Percentiles rank a stretch among this genome's conserved stretches.
phyloP scores from a whole-genome alignment of 495 filamentous ascomycete genomes.

The Cudoniella acicularis region DNA sequence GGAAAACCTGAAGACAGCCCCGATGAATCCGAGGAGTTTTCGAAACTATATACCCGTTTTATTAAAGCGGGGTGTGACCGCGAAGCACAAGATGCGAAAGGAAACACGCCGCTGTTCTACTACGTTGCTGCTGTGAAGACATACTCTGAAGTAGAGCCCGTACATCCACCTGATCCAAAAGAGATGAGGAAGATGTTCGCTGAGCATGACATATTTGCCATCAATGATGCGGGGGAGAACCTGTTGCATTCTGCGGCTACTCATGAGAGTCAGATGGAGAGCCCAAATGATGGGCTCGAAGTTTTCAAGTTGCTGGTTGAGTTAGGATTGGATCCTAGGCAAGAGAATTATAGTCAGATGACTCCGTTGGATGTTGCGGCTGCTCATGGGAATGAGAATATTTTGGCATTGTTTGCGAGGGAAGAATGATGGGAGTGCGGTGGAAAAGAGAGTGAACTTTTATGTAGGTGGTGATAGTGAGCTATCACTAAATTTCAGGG shows the following conservation, averaged over 20 bases:
- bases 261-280: slow-evolving; percentile 2
- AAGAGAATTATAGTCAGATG: slow-evolving; percentile 28
- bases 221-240: slow-evolving; percentile 27
- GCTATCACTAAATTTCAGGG: too few relatives aligned
- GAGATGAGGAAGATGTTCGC: slow-evolving; percentile 10
- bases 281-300: slow-evolving; percentile 8
- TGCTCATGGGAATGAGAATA: slow-evolving; percentile 31
- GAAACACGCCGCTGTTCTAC: slow-evolving; percentile 30
- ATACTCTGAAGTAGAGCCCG: neutral
- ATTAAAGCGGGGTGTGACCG: slow-evolving; percentile 16
- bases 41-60: slow-evolving; percentile 17
- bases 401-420: slow-evolving; percentile 31
- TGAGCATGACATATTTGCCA: slow-evolving; percentile 24
- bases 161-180: neutral
- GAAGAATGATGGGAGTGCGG: neutral
- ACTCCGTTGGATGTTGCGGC: slow-evolving; percentile 35
- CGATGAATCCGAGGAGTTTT: neutral
- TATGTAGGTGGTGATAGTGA: too few relatives aligned
- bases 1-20: neutral
- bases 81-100: slow-evolving; percentile 21
- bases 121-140: slow-evolving; percentile 12
- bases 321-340: slow-evolving; percentile 32
- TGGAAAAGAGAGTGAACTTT: too few relatives aligned
- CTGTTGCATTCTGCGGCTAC: slow-evolving; percentile 32
- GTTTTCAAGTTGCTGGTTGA: slow-evolving; percentile 27